A percentile compares a stretch with the other conserved stretches of the same genome.
These are phyloP conservation scores for Zangia roseola DNA, from an alignment of 768 basidiomycete species.

Conservation along the genomic window DNA sequence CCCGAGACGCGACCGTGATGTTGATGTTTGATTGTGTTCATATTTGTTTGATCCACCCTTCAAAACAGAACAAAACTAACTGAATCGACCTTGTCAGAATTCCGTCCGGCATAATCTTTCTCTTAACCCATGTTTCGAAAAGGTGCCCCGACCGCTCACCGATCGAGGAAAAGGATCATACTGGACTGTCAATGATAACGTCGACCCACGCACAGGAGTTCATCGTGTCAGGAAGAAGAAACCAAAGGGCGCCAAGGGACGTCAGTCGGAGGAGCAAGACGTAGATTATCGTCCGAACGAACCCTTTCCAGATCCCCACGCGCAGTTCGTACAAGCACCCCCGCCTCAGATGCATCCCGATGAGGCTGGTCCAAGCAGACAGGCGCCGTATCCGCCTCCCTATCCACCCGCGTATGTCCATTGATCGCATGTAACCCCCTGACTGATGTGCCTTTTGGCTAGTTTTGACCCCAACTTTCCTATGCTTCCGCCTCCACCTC, in stretches of 20 bases:
- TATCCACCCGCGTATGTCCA: conserved; percentile 52
- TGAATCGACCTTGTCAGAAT: conserved; percentile 49
- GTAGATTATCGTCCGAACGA: conserved; percentile 63
- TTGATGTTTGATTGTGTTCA: conserved; percentile 60
- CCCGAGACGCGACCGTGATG: conserved; percentile 53
- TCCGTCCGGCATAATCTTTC: conserved; percentile 90
- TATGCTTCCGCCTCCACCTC: conserved; percentile 52
- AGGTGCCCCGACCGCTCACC: conserved; percentile 87
- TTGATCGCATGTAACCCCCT: neutral
- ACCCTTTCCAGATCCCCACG: conserved; percentile 54
- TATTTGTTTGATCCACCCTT: conserved; percentile 49
- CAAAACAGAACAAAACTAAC: conserved; percentile 32
- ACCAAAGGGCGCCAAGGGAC: conserved; percentile 52
- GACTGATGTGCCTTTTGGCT: conserved; percentile 14
- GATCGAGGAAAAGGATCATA: conserved; percentile 90
- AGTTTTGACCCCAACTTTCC: conserved; percentile 77
- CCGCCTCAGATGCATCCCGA: conserved; percentile 55
- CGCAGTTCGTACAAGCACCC: conserved; percentile 52
- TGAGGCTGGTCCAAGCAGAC: conserved; percentile 59
- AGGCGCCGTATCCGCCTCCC: conserved; percentile 58
- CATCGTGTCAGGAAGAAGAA: conserved; percentile 90
- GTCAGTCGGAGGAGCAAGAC: conserved; percentile 57
- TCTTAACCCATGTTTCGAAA: conserved; percentile 88
- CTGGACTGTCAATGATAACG: conserved; percentile 90
- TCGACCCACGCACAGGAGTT: conserved; percentile 86